Evolutionary conservation across 2,329 filamentous ascomycete genomes (phyloP), one percentile per base, ranked within the genome.

Genomic region (Leptographium lundbergii): DNA sequence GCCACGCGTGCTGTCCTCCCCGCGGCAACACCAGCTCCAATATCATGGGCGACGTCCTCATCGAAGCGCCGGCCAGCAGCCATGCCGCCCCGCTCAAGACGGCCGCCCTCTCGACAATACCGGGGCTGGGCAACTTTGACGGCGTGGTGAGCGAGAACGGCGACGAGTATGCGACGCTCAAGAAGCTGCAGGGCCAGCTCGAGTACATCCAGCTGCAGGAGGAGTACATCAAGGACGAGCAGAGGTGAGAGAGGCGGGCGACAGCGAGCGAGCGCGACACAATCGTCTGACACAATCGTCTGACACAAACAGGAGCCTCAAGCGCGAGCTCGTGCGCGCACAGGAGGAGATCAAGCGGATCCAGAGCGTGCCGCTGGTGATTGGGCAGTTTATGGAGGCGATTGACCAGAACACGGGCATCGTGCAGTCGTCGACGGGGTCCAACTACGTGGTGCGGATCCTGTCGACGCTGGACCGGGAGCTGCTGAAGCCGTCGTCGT

Each of bases 221-320:
- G 75, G 94, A 99, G 73, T 99, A 99, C 75, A 99, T 99, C 84
- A 99, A 99, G 78, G 94, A 99, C 84, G 94, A 99, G 80, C 94
- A 99, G 77, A 86, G 89, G 87, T 88, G 74, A 59, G 71, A 56
- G 39, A 7, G 55, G 5, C 52, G 24, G 5, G 32, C 6, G 32
- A 34, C 6, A 34, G 9, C 32, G 32, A 34, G 32, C 5, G 32
- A 34, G 9, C 5, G 32, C n/a, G n/a, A n/a, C n/a, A 34, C 32
- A 34, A 7, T 34, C 6, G 32, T 34, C 59, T 62, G 54, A 61
- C 61, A 34, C 32, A 34, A 7, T 34, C 6, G 32, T 34, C 59
- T 62, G 54, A 61, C 61, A 9, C 14, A 9, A 13, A 51, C 66
- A 91, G 90, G 77, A 96, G 91, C 75, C 75, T 99, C 73, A 99